Conservation (phyloP, 805 yeast genomes). For the Candida corydali region DNA sequence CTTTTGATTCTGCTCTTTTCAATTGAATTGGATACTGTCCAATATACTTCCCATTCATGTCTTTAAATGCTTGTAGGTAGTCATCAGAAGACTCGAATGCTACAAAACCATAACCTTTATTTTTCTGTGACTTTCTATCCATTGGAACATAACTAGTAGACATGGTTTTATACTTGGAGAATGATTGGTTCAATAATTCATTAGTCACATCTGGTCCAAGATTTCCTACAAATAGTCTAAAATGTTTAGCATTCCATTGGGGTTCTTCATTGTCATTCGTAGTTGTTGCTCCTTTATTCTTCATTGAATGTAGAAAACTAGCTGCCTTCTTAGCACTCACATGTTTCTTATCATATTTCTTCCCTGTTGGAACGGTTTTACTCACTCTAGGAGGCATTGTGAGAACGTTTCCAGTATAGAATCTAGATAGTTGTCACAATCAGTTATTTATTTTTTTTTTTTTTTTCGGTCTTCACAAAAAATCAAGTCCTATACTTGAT, state of each 20-base stretch:
- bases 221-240: conserved; percentile 72
- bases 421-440: no score
- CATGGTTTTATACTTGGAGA: conserved; percentile 48
- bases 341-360: conserved; percentile 4
- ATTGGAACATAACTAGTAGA: conserved; percentile 57
- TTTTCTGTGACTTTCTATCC: conserved; percentile 43
- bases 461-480: not conserved
- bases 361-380: conserved; percentile 1
- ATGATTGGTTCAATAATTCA: conserved; percentile 50
- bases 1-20: conserved; percentile 53
- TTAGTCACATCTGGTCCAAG: conserved; percentile 65
- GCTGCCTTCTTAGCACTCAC: conserved; percentile 33
- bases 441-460: not conserved
- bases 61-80: conserved; percentile 66
- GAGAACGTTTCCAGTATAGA: no score
- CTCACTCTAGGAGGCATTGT: not conserved
- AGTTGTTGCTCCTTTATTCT: conserved; percentile 3
- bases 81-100: conserved; percentile 64
- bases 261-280: conserved; percentile 11
- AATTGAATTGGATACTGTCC: conserved; percentile 71
- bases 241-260: conserved; percentile 71
- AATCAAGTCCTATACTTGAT: not conserved
- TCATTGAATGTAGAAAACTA: conserved; percentile 30
- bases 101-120: conserved; percentile 73
- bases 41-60: conserved; percentile 71